A percentile compares a stretch with the other conserved stretches of the same genome.
Evolutionary conservation across 2,329 filamentous ascomycete species (phyloP).

Genomic region (Ceratocystis huliohia): DNA sequence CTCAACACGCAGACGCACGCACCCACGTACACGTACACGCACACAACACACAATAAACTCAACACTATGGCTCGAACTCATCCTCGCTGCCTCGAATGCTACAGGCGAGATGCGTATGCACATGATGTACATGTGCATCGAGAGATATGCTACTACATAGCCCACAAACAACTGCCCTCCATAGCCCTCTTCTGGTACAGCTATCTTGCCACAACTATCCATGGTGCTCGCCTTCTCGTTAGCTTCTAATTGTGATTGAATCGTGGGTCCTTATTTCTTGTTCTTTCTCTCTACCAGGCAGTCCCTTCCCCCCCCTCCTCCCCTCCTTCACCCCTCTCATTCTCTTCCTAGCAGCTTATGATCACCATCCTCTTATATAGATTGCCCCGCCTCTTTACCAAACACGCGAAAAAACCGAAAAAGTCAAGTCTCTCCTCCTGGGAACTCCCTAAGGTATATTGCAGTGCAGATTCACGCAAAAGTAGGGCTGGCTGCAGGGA

Average conservation of each 20-base stretch:
- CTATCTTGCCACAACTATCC: background rate
- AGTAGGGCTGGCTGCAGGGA: conserved; percentile 5
- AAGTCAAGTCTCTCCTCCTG: background rate
- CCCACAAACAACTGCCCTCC: background rate
- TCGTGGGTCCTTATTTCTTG: too few relatives aligned
- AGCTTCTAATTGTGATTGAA: background rate
- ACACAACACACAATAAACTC: background rate
- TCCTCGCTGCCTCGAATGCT: too few relatives aligned
- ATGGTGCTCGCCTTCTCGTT: background rate
- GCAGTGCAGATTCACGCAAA: background rate
- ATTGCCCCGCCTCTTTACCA: background rate
- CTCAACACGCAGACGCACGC: background rate
- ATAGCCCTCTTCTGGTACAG: background rate
- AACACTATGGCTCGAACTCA: too few relatives aligned
- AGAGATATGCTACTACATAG: background rate
- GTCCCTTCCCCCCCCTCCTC: background rate
- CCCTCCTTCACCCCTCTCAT: background rate
- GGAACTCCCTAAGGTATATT: background rate
- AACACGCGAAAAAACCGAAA: background rate
- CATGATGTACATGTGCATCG: background rate
- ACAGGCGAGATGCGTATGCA: too few relatives aligned
- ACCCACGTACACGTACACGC: background rate
- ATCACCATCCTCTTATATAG: background rate
- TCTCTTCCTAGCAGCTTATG: background rate
- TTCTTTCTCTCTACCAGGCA: background rate